Conservation (phyloP, 2,329 filamentous ascomycete species). For the Neoarthrinium moseri region DNA sequence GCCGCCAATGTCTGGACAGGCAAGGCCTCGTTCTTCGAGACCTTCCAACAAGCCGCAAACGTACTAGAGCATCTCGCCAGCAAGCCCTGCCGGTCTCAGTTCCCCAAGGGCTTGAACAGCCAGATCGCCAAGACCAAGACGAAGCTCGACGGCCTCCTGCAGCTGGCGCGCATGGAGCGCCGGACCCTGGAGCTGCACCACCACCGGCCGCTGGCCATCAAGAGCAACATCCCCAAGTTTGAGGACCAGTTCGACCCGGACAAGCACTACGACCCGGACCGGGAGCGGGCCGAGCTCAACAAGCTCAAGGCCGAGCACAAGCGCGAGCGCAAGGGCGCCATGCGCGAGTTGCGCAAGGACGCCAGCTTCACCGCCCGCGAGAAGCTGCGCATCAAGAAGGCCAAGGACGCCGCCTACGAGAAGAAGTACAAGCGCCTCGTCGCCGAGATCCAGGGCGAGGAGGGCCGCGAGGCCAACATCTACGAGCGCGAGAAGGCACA, state of each 20-base stretch:
- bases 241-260: slow-evolving; percentile 92
- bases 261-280: slow-evolving; percentile 96
- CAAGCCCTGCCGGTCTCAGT: slow-evolving; percentile 47
- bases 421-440: slow-evolving; percentile 91
- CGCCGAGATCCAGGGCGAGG: slow-evolving; percentile 93
- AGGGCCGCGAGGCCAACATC: slow-evolving; percentile 79
- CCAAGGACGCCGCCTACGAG: slow-evolving; percentile 89
- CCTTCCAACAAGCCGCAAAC: slow-evolving; percentile 64
- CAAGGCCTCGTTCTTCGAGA: slow-evolving; percentile 75
- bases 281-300: slow-evolving; percentile 79
- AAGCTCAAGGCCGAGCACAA: slow-evolving; percentile 91
- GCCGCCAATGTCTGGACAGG: slow-evolving; percentile 72
- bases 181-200: slow-evolving; percentile 85
- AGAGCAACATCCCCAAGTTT: slow-evolving; percentile 87
- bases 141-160: slow-evolving; percentile 54
- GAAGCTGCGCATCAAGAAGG: slow-evolving; percentile 88
- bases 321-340: slow-evolving; percentile 89
- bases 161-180: slow-evolving; percentile 63
- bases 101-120: slow-evolving; percentile 43
- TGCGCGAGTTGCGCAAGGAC: slow-evolving; percentile 93
- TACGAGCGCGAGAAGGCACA: slow-evolving; percentile 85
- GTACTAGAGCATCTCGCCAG: slow-evolving; percentile 62
- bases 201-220: slow-evolving; percentile 85
- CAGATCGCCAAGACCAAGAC: slow-evolving; percentile 39
- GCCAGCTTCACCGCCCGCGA: slow-evolving; percentile 90